Percentiles rank a stretch among this genome's conserved stretches.
These are phyloP conservation scores for Parastagonospora avenae DNA, from an alignment of 2,329 filamentous ascomycete species.

Conservation along the genomic window DNA sequence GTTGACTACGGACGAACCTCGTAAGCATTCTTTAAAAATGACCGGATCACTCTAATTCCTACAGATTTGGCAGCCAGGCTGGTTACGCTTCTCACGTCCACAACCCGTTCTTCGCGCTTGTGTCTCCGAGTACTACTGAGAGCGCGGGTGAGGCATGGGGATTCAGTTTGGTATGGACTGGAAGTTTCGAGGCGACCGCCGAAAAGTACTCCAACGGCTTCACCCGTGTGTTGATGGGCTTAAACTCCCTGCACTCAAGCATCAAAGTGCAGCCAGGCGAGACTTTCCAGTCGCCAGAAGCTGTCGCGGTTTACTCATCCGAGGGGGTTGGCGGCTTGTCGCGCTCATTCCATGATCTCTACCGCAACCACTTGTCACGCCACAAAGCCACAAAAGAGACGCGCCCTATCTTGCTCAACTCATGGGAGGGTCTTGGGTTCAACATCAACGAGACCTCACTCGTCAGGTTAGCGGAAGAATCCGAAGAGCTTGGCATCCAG, in stretches of 20 bases:
- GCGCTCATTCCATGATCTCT: constrained; percentile 65
- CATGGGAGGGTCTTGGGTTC: constrained; percentile 68
- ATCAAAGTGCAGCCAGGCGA: constrained; percentile 63
- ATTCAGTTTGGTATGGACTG: constrained; percentile 68
- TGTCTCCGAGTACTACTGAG: constrained; percentile 64
- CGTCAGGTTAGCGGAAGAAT: constrained; percentile 60
- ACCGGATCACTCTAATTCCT: constrained; percentile 7
- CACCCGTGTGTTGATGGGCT: constrained; percentile 63
- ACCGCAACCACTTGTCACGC: constrained; percentile 64
- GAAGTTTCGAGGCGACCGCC: constrained; percentile 66
- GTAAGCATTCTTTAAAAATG: constrained; percentile 14
- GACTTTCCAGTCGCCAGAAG: constrained; percentile 65
- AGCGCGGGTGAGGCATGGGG: constrained; percentile 66
- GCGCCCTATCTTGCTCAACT: constrained; percentile 65
- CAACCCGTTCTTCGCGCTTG: constrained; percentile 67
- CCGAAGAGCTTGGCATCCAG: constrained; percentile 64
- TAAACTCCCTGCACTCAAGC: constrained; percentile 66
- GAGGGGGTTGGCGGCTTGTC: constrained; percentile 67
- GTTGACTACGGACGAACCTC: constrained; percentile 60
- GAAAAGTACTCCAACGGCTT: constrained; percentile 67
- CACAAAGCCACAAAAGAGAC: constrained; percentile 59
- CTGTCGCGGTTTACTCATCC: constrained; percentile 65
- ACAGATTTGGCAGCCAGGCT: constrained; percentile 63
- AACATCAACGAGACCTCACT: constrained; percentile 63
- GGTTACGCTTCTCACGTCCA: constrained; percentile 69